Evolutionary conservation across 768 basidiomycete species (phyloP).

Genomic region (Boletus pseudopeckii): DNA sequence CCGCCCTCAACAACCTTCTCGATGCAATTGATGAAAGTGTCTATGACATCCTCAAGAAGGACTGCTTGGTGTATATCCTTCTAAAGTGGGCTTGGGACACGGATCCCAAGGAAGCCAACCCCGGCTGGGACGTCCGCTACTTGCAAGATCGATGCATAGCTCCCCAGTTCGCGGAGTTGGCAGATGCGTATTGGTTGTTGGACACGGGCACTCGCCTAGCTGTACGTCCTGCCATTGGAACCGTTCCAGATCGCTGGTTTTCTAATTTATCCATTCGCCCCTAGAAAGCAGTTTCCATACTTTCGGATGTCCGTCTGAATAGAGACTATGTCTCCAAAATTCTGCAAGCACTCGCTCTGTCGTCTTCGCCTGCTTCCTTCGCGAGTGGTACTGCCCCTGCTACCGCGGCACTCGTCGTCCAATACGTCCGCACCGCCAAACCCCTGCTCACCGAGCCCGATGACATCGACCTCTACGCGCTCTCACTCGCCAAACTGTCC

Average conservation of each 20-base stretch:
- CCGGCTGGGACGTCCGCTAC: constrained; percentile 38
- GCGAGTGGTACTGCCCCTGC: constrained; percentile 7
- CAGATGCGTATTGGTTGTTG: constrained; percentile 84
- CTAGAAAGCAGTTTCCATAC: constrained; percentile 66
- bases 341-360: constrained; percentile 50
- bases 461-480: constrained; percentile 66
- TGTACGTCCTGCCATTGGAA: constrained; percentile 41
- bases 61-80: constrained; percentile 77
- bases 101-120: constrained; percentile 47
- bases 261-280: background rate
- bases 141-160: constrained; percentile 58
- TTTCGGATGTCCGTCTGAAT: constrained; percentile 72
- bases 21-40: constrained; percentile 55
- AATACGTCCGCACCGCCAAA: constrained; percentile 73
- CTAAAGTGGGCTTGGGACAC: constrained; percentile 77
- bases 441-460: constrained; percentile 65
- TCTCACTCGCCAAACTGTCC: constrained; percentile 63
- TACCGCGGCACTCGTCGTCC: constrained; percentile 49
- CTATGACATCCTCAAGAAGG: constrained; percentile 76
- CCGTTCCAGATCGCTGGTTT: background rate
- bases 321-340: constrained; percentile 79
- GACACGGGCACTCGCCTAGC: constrained; percentile 65
- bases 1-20: constrained; percentile 54
- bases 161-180: constrained; percentile 68
- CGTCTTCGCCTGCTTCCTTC: constrained; percentile 40